Base-by-base conservation (phyloP, 306 rosid genomes). In the Lotus japonicus region DNA sequence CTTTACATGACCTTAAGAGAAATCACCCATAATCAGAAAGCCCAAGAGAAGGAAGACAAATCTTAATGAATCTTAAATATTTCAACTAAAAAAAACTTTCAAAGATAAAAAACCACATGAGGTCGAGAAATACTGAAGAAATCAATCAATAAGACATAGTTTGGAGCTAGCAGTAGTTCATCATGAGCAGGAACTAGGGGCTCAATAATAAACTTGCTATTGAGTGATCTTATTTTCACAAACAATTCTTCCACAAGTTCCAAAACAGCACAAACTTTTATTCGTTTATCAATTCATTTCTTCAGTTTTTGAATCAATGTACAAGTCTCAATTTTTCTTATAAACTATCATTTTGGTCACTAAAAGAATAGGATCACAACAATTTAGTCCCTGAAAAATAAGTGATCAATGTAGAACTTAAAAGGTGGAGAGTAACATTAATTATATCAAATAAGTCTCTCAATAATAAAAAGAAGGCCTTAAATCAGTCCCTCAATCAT, bases 31-130 rank as follows among this genome's bases (percentile, higher is more conserved):
- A 48, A 7, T 16, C 36, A 26, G 56, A 31, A 55, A 69, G 26
- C 43, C 64, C 17, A 43, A 42, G 28, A 2, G 54, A 43, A 56
- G 18, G 57, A 43, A 45, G 26, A 45, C 49, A 62, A 58, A 59
- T 26, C 35, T 26, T 21, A 38, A 8, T 59, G 35, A 68, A 41
- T 67, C 66, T 58, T 75, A 49, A 59, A 42, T 23, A 26, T 75
- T 56, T 44, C 14, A 2, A 31, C 26, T 15, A 11, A 60, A 15
- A 21, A 39, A 14, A 69, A 23, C 7, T 44, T 45, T 45, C 12
- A 33, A 69, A 23, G 56, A 15, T 23, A 69, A 69, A 21, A 69
- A 43, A 12, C 8, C 5, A 4, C 18, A 18, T 0, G 8, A 2
- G 23, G 9, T 17, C 9, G 39, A 58, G 18, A 66, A 14, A 66